Evolutionary conservation across 2,329 filamentous ascomycete species (phyloP), one percentile per base, ranked within the genome.

Genomic region (Claviceps sp.): DNA sequence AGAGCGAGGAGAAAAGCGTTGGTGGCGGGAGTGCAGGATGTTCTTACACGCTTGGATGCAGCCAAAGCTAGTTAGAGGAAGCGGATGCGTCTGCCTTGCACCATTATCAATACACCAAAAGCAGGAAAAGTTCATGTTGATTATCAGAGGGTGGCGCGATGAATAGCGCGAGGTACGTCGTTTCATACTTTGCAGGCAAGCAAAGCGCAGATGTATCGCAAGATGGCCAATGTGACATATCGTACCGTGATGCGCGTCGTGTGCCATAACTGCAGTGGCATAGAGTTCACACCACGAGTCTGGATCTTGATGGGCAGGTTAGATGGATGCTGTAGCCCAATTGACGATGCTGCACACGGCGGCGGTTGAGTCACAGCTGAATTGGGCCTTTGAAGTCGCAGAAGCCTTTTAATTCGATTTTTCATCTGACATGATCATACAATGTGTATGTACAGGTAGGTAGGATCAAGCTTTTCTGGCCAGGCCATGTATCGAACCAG

Each of bases 11-110:
- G 87, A 61, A 90, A 86, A 69, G 83, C 82, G 53, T 66, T 90
- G 49, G 84, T 91, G n/a, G 79, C 73, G 59, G 76, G 84, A 56
- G 82, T 85, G 3, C 85, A 91, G 64, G 76, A 71, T 11, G 69
- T 85, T 44, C 66, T 93, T 57, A 81, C 75, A 61, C 71, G 73
- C 29, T 63, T 91, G 53, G 87, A 93, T 62, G 71, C 50, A 20
- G 65, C 63, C 36, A 68, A 64, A 52, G 62, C 57, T 23, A 20
- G 22, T 46, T 51, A 17, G 44, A 5, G 26, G 9, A 23, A 16
- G 26, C 13, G 23, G 16, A 47, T 34, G 29, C 17, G 36, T 17
- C 16, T 42, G 8, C 5, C 22, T 16, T 20, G 48, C 14, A 26
- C 36, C 46, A 26, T 39, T 47, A n/a, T 47, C 20, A 45, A 45